Percentiles rank a stretch among this genome's conserved stretches.
These are phyloP conservation scores for Globisporangium cylindrosporum DNA, from an alignment of 352 stramenopile species.

Conservation along the genomic window DNA sequence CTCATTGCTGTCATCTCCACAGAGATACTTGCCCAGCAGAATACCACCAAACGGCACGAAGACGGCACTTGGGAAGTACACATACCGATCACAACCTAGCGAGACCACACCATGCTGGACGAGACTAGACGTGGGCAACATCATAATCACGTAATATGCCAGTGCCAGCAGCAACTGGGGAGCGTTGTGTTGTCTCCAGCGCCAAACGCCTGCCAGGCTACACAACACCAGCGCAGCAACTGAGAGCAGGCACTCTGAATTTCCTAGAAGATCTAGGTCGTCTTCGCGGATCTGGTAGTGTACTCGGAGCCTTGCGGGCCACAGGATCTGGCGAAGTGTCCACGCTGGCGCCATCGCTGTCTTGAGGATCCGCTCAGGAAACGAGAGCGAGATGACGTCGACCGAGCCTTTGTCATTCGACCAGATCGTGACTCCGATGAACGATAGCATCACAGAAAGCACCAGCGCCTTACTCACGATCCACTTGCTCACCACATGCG, in stretches of 20 bases:
- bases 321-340: slow-evolving; percentile 36
- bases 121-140: slow-evolving; percentile 57
- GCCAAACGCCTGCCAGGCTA: background rate
- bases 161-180: slow-evolving; percentile 28
- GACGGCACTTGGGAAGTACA: slow-evolving; percentile 52
- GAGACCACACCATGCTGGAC: slow-evolving; percentile 72
- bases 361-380: slow-evolving; percentile 48
- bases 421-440: slow-evolving; percentile 36
- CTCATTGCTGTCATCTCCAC: slow-evolving; percentile 3
- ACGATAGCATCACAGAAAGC: slow-evolving; percentile 19
- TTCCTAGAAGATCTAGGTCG: slow-evolving; percentile 26
- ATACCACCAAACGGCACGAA: slow-evolving; percentile 37
- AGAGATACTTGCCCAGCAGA: slow-evolving; percentile 18
- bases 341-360: slow-evolving; percentile 32
- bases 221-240: slow-evolving; percentile 21
- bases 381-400: slow-evolving; percentile 39
- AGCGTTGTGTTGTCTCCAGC: background rate
- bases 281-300: slow-evolving; percentile 52
- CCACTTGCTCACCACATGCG: slow-evolving; percentile 13
- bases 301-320: slow-evolving; percentile 41
- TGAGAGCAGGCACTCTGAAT: slow-evolving; percentile 36
- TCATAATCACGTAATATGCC: slow-evolving; percentile 39
- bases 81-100: slow-evolving; percentile 53
- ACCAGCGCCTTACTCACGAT: slow-evolving; percentile 25
- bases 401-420: slow-evolving; percentile 42